Evolutionary conservation across 2,329 filamentous ascomycete species (phyloP), one percentile per base, ranked within the genome.

Genomic region (Neophaeococcomyces mojaviensis): DNA sequence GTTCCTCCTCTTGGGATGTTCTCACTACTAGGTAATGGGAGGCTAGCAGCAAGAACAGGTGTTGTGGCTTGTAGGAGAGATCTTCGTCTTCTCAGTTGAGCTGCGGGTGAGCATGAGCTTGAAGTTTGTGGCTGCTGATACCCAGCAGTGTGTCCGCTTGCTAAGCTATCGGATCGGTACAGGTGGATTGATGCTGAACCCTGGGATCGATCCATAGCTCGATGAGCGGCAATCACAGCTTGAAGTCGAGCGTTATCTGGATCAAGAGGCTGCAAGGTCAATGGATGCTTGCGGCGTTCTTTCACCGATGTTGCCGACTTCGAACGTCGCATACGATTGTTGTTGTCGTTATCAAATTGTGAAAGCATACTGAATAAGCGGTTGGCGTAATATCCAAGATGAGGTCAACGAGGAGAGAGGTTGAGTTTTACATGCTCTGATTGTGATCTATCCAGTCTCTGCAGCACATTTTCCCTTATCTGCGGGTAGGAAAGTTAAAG

Each of bases 211-310:
- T 58, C 59, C 67, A 71, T 70, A 30, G 68, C 68, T 13, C 59
- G 55, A 12, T 65, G 64, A 6, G 68, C 68, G 35, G 68, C 68
- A n/a, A 64, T 61, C 7, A 63, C 58, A 15, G 67, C 67, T 50
- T 66, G 66, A 13, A 54, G 46, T 36, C 57, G 61, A 38, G 59
- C 58, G 4, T 58, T 39, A 8, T 63, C 59, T 7, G 60, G 51
- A 41, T 65, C 58, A 16, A 64, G 51, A 3, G 55, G 47, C 16
- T 64, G 61, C 8, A 55, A 46, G 18, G 51, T 28, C 22, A 54
- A 40, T 34, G 56, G 51, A 13, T 47, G 46, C 40, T 52, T 55
- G 31, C 58, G 59, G 26, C 53, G 52, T 46, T 53, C 60, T 28
- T 60, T 61, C 37, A 68, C 61, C 6, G 65, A 68, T 39, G 62